Evolutionary conservation across 2,329 filamentous ascomycete species (phyloP).

Genomic region (Daldinia eschscholtzii): DNA sequence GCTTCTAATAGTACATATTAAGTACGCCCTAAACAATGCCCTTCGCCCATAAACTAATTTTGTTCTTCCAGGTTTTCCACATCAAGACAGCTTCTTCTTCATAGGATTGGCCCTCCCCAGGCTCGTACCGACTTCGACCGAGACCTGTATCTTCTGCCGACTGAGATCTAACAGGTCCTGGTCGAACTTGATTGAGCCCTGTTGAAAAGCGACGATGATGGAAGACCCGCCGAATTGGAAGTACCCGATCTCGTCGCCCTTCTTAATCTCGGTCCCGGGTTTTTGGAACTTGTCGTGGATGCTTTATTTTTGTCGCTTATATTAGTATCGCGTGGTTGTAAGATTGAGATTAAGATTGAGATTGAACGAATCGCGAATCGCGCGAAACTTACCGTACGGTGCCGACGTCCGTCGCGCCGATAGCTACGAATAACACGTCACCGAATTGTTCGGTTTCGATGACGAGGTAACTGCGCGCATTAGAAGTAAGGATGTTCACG

Average conservation of each 20-base stretch:
- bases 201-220: slow-evolving; percentile 57
- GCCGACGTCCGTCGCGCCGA: slow-evolving; percentile 57
- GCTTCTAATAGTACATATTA: neutral
- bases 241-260: slow-evolving; percentile 57
- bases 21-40: neutral
- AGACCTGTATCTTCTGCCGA: slow-evolving; percentile 52
- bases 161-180: slow-evolving; percentile 54
- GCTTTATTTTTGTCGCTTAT: slow-evolving; percentile 37
- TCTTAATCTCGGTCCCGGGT: slow-evolving; percentile 51
- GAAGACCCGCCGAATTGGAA: slow-evolving; percentile 59
- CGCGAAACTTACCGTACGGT: slow-evolving; percentile 53
- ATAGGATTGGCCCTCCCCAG: slow-evolving; percentile 42
- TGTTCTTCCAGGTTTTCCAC: neutral
- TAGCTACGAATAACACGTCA: slow-evolving; percentile 58
- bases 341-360: too few species aligned
- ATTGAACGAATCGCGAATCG: too few species aligned
- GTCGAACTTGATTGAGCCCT: slow-evolving; percentile 55
- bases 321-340: slow-evolving; percentile 3
- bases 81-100: slow-evolving; percentile 20
- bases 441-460: slow-evolving; percentile 57
- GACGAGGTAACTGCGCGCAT: slow-evolving; percentile 55
- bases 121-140: slow-evolving; percentile 57
- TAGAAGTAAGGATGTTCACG: slow-evolving; percentile 56
- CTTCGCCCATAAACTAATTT: neutral
- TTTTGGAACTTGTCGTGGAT: slow-evolving; percentile 53